phyloP scores from a whole-genome alignment of 441 rosid genomes.

The Raphanus hybrid region DNA sequence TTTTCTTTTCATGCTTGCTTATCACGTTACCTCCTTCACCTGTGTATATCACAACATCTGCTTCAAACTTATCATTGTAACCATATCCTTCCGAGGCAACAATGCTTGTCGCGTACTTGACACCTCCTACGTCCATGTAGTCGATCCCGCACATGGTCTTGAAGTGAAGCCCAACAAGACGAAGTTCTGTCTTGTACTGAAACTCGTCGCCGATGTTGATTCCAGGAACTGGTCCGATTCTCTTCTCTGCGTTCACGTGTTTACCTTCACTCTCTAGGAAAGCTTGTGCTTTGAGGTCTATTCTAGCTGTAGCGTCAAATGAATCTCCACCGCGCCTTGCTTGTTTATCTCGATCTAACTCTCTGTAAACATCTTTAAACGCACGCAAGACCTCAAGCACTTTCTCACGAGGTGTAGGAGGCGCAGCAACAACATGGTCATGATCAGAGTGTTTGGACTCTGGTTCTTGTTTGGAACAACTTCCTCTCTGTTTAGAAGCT shows the following conservation, averaged over 20 bases:
- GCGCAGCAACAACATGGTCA: background rate
- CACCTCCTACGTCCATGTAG: conserved; percentile 48
- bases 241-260: conserved; percentile 49
- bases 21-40: conserved; percentile 79
- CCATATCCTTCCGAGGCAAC: conserved; percentile 78
- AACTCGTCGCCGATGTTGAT: conserved; percentile 82
- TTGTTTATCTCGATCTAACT: conserved; percentile 14
- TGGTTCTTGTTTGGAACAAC: background rate
- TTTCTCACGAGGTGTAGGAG: conserved; percentile 29
- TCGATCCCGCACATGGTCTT: conserved; percentile 36
- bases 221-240: conserved; percentile 75
- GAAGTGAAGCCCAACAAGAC: conserved; percentile 77
- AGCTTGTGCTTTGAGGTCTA: conserved; percentile 37
- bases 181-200: conserved; percentile 73
- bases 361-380: conserved; percentile 7
- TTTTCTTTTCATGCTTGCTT: conserved; percentile 46
- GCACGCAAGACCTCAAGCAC: conserved; percentile 12
- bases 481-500: background rate
- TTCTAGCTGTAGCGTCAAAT: conserved; percentile 16
- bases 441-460: background rate
- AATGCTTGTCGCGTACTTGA: conserved; percentile 61
- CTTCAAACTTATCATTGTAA: conserved; percentile 54
- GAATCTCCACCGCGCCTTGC: conserved; percentile 8
- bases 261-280: conserved; percentile 53
- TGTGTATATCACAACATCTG: conserved; percentile 70